Evolutionary conservation across 306 rosid genomes (phyloP).

Genomic region (Begonia loranthoides): DNA sequence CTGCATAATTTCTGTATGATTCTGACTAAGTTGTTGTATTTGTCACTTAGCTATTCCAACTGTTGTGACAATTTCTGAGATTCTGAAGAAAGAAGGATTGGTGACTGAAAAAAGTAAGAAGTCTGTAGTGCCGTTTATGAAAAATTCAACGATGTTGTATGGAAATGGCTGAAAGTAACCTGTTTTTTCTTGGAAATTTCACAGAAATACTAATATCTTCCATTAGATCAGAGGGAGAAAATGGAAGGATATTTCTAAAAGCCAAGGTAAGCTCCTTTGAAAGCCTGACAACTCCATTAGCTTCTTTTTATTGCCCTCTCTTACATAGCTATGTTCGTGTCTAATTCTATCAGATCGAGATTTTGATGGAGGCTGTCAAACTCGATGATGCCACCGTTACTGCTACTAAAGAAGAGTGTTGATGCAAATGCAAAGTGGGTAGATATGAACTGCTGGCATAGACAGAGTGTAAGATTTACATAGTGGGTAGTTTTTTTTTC

Average conservation of each 20-base stretch:
- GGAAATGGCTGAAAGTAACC: not conserved
- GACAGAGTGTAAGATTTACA: too few species aligned
- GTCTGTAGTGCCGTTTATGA: not conserved
- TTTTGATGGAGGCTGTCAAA: constrained; percentile 31
- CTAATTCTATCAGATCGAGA: constrained; percentile 26
- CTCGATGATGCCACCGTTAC: constrained; percentile 13
- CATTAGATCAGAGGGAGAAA: constrained; percentile 17
- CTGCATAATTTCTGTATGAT: constrained; percentile 3
- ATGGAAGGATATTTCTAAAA: constrained; percentile 30
- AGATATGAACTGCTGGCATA: too few species aligned
- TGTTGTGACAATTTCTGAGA: constrained; percentile 40
- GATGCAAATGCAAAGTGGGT: not conserved
- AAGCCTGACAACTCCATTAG: not conserved
- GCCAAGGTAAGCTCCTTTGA: constrained; percentile 34
- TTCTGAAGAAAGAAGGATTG: constrained; percentile 40
- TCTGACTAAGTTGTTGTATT: too few species aligned
- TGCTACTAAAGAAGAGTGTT: constrained; percentile 9
- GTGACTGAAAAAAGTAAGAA: constrained; percentile 52
- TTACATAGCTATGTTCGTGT: not conserved
- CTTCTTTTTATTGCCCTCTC: not conserved
- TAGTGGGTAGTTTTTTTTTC: too few species aligned
- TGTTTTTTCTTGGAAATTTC: constrained; percentile 9
- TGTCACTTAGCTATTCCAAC: constrained; percentile 49
- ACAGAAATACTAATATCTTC: constrained; percentile 33
- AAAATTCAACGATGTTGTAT: not conserved